Base-by-base conservation (phyloP, 148 eudicot genomes). In the Camellia granthamiana region DNA sequence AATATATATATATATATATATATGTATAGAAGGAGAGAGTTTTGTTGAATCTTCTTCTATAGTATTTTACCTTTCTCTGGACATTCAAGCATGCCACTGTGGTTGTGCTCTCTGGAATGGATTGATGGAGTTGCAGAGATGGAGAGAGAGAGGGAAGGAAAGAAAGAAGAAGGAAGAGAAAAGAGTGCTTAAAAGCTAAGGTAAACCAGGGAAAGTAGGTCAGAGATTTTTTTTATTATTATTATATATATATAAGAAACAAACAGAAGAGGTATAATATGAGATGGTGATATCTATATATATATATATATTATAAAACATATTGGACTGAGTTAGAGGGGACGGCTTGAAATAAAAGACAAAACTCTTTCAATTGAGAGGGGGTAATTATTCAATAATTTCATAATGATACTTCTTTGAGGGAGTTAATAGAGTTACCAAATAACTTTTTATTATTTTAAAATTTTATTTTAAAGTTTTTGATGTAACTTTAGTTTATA, bases 11-110 rank as follows among this genome's bases (percentile, higher is more conserved):
- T 23, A 23, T 23, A 23, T 30, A 30, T 30, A 30, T 30, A 30
- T 30, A 30, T 30, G 38, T 30, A 21, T 14, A 19, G 30, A 77
- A 30, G 9, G 59, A 30, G 11, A 46, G 72, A 56, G 23, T 3
- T 41, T 51, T 63, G 77, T 21, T 64, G 15, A 77, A 58, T 55
- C 54, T 76, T 61, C 54, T 76, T 61, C 47, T 1, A 14, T 30
- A 9, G 4, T n/a, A 42, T 30, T 30, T 71, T 87, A 90, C 91
- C 91, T 90, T 87, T 85, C 89, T 83, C 89, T 84, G 84, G 90
- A 90, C 91, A 88, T 90, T 19, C 66, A 79, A n/a, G 69, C 70
- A 69, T 49, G 63, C 42, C 42, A 41, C 21, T 18, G 38, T 30
- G 38, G 38, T 30, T 30, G 38, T 30, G 65, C 56, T n/a, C 23